Conservation (phyloP, 2,329 filamentous ascomycete genomes). For the Ambrosiella xylebori region DNA sequence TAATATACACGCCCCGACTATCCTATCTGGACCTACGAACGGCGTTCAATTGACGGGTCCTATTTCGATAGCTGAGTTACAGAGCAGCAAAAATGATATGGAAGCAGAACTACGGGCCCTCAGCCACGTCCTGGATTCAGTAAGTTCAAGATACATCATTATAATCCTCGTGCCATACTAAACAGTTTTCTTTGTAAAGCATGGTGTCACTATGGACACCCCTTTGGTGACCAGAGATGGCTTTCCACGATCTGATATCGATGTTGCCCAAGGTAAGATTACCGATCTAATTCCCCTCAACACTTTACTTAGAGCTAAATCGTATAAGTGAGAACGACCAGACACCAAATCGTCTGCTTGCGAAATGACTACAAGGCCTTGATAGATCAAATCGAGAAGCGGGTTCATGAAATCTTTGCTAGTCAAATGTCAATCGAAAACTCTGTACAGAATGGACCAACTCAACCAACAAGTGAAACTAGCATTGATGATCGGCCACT, state of each 20-base stretch:
- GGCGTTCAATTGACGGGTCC: conserved; percentile 45
- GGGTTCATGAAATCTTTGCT: conserved; percentile 84
- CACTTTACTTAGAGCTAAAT: conserved; percentile 13
- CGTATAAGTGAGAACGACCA: conserved; percentile 69
- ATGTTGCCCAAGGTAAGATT: conserved; percentile 72
- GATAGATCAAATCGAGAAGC: conserved; percentile 68
- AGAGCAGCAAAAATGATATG: conserved; percentile 65
- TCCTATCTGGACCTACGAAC: conserved; percentile 54
- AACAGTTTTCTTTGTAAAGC: conserved; percentile 32
- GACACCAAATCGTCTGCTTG: conserved; percentile 72
- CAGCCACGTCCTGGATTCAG: conserved; percentile 73
- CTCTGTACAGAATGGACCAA: neutral
- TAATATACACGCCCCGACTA: conserved; percentile 40
- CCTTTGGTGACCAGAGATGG: conserved; percentile 74
- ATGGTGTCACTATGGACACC: conserved; percentile 86
- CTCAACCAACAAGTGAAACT: neutral
- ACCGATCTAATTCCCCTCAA: neutral
- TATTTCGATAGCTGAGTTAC: conserved; percentile 61
- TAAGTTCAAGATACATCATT: conserved; percentile 25
- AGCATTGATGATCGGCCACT: neutral
- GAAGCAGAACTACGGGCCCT: conserved; percentile 78
- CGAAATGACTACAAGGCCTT: conserved; percentile 87
- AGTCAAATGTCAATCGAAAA: neutral
- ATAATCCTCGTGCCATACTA: conserved; percentile 3
- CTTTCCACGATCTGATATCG: conserved; percentile 81